Percentiles rank a stretch among this genome's conserved stretches.
phyloP scores from a whole-genome alignment of 2,329 filamentous ascomycete genomes.

The Ophiocordyceps robertsii region DNA sequence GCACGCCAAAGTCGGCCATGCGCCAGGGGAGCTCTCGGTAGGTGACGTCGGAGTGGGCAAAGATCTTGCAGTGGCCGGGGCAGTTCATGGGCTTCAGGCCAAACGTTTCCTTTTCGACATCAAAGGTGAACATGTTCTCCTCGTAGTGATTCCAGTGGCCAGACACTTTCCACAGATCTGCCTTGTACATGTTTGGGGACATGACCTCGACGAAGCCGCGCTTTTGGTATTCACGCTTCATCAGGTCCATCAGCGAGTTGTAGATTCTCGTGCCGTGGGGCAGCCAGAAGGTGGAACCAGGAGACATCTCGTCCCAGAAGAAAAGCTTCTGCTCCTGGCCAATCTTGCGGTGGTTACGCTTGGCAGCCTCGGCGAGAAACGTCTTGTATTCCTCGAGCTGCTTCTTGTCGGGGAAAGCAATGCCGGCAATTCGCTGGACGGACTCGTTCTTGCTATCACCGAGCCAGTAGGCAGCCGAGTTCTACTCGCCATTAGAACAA shows the following conservation, averaged over 20 bases:
- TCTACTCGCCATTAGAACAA: conserved; percentile 35
- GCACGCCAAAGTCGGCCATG: conserved; percentile 88
- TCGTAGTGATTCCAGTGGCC: conserved; percentile 81
- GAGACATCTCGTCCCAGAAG: conserved; percentile 91
- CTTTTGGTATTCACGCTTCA: conserved; percentile 81
- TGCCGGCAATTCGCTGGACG: conserved; percentile 89
- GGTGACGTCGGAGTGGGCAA: conserved; percentile 68
- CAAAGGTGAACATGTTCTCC: conserved; percentile 77
- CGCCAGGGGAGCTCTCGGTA: conserved; percentile 79
- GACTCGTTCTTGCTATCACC: conserved; percentile 91
- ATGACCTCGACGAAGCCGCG: conserved; percentile 92
- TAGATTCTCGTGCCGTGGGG: conserved; percentile 90
- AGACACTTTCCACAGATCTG: conserved; percentile 83
- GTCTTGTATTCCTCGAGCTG: conserved; percentile 85
- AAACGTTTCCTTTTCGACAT: conserved; percentile 57
- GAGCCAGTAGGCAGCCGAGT: conserved; percentile 70
- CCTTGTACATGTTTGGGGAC: conserved; percentile 89
- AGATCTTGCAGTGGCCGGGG: conserved; percentile 84
- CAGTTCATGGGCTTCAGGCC: conserved; percentile 98
- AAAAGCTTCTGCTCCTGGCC: conserved; percentile 94
- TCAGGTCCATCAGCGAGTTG: conserved; percentile 71
- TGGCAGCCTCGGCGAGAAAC: conserved; percentile 94
- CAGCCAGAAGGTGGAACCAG: conserved; percentile 83
- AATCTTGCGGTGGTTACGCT: conserved; percentile 88
- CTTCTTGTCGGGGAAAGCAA: conserved; percentile 94